phyloP scores from a whole-genome alignment of 139 green algal genomes.

The Micractinium sp. region DNA sequence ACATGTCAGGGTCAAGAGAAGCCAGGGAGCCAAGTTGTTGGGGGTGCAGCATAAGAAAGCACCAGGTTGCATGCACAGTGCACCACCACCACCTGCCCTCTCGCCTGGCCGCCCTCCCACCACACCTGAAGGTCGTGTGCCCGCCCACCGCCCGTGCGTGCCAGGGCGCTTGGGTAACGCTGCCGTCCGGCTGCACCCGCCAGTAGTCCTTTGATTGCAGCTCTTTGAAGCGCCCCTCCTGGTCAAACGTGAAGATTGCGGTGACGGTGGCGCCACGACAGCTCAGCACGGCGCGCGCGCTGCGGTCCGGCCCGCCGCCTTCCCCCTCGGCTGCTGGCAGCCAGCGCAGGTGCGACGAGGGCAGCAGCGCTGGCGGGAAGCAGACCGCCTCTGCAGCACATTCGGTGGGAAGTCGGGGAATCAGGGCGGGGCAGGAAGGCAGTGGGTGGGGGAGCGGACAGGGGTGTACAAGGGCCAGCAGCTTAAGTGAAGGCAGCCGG shows the following conservation, averaged over 20 bases:
- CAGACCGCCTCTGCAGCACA: slow-evolving; percentile 5
- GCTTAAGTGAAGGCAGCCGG: too few relatives aligned
- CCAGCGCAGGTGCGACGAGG: neutral
- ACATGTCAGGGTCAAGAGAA: neutral
- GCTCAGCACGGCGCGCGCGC: neutral
- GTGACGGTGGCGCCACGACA: neutral
- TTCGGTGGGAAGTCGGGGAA: neutral
- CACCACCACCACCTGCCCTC: neutral
- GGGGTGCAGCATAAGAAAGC: neutral
- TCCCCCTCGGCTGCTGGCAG: neutral
- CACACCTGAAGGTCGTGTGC: slow-evolving; percentile 1
- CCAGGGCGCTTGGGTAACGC: neutral
- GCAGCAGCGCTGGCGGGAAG: slow-evolving; percentile 25
- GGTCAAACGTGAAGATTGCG: slow-evolving; percentile 4
- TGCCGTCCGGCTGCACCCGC: neutral
- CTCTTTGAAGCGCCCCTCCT: neutral
- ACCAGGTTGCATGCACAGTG: neutral
- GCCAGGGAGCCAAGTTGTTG: neutral
- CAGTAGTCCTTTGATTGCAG: neutral
- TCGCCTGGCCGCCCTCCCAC: neutral
- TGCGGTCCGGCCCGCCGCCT: neutral
- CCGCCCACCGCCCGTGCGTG: neutral
- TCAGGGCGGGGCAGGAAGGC: neutral
- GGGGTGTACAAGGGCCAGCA: neutral
- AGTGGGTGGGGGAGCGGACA: neutral